Evolutionary conservation across 1,284 basidiomycete genomes (phyloP).

Genomic region (Ceratobasidium sp.): DNA sequence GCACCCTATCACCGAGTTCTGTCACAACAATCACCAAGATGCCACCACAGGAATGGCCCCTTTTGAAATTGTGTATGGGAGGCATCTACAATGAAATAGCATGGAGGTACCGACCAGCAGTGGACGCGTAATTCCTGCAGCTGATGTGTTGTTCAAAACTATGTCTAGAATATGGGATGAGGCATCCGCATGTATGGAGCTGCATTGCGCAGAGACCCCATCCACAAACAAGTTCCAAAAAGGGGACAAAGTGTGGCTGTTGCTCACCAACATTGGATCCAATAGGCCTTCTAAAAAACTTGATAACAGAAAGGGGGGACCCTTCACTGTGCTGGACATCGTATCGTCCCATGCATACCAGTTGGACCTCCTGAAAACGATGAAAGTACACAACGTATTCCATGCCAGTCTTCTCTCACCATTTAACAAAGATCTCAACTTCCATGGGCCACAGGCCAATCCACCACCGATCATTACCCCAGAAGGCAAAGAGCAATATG

Average conservation of each 20-base stretch:
- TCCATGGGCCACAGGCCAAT: neutral
- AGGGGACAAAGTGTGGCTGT: too few species aligned
- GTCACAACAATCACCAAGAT: neutral
- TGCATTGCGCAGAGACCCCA: too few species aligned
- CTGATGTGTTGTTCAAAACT: too few species aligned
- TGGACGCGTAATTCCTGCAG: too few species aligned
- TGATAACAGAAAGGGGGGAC: slow-evolving; percentile 9
- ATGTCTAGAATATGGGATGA: too few species aligned
- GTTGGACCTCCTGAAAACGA: slow-evolving; percentile 12
- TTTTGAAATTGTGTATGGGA: too few species aligned
- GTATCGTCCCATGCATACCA: slow-evolving; percentile 18
- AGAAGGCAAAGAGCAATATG: slow-evolving; percentile 28
- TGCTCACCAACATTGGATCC: neutral
- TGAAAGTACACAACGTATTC: slow-evolving; percentile 35
- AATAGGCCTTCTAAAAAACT: slow-evolving; percentile 8
- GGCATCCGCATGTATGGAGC: too few species aligned
- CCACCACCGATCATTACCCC: slow-evolving; percentile 1
- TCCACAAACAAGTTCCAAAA: too few species aligned
- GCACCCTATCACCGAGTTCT: too few species aligned
- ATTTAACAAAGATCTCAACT: neutral
- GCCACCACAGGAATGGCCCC: too few species aligned
- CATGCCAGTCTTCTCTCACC: slow-evolving; percentile 7
- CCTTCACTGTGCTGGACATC: slow-evolving; percentile 23
- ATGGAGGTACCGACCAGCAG: too few species aligned
- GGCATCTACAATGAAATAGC: too few species aligned